Base-by-base conservation (phyloP, 2,329 filamentous ascomycete species). In the Ophiocordyceps camponoti-saundersi region DNA sequence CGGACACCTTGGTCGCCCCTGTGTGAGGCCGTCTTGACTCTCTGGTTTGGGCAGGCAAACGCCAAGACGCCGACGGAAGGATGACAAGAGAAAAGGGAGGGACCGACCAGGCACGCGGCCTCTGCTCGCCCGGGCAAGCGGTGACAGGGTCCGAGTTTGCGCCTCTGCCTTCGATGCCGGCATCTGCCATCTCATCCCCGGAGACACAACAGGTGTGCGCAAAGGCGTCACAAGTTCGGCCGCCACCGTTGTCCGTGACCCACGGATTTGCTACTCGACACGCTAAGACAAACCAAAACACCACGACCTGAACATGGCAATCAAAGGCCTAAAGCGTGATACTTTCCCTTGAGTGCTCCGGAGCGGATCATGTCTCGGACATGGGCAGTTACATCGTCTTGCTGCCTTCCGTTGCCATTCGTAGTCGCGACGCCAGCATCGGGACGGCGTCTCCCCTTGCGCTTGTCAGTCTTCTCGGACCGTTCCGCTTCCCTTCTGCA, bases 401-500 rank as follows among this genome's bases (percentile, higher is more conserved):
- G n/a, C 23, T 32, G 41, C 48, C 49, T 30, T 15, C 47, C 44
- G 41, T 18, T 40, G 46, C 46, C 44, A 34, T 50, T 36, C 32
- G 16, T 47, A 7, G 34, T 18, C n/a, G 34, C n/a, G 12, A 15
- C 20, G 21, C 11, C 20, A 21, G 21, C 20, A 7, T 12, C 21
- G 12, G 20, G 13, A 26, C 53, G 49, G n/a, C 53, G 53, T 48
- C 51, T 55, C 42, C 48, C 54, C 49, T 56, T 60, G 49, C 46
- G 55, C 47, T 57, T 54, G 2, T 48, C 53, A 30, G 56, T 54
- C 16, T 54, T 54, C 39, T 56, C 55, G 22, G 54, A 55, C n/a
- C 58, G 56, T 48, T 69, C 67, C 10, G 68, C 68, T 48, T 71
- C 65, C 51, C 61, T 68, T 49, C 67, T 67, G 52, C 73, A 78